These are phyloP conservation scores for Neurospora discreta DNA, from an alignment of 495 filamentous ascomycete genomes.

Conservation along the genomic window DNA sequence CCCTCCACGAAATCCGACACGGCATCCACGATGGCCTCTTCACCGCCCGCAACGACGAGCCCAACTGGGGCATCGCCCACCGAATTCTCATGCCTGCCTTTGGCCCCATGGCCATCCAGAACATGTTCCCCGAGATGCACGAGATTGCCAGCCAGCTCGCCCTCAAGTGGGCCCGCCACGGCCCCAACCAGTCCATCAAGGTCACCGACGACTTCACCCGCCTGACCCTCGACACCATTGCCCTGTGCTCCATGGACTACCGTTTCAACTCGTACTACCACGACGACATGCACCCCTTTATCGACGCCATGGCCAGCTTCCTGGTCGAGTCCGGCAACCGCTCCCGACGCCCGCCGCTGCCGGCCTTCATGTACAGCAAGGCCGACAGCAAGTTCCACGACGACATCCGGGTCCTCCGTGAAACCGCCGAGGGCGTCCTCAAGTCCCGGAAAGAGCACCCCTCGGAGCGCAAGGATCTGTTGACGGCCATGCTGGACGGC, in stretches of 20 bases:
- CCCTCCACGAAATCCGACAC: slow-evolving; percentile 41
- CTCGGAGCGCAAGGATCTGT: slow-evolving; percentile 52
- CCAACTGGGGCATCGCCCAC: slow-evolving; percentile 63
- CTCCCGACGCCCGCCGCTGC: slow-evolving; percentile 36
- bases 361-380: slow-evolving; percentile 39
- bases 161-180: slow-evolving; percentile 64
- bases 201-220: slow-evolving; percentile 66
- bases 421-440: slow-evolving; percentile 48
- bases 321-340: slow-evolving; percentile 45
- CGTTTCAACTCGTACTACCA: slow-evolving; percentile 69
- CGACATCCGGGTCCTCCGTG: slow-evolving; percentile 46
- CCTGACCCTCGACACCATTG: slow-evolving; percentile 61
- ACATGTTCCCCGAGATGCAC: slow-evolving; percentile 68
- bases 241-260: slow-evolving; percentile 60
- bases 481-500: slow-evolving; percentile 59
- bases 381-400: slow-evolving; percentile 45
- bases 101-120: slow-evolving; percentile 56
- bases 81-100: slow-evolving; percentile 57
- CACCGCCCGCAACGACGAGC: slow-evolving; percentile 49
- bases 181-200: slow-evolving; percentile 41
- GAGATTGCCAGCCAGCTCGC: slow-evolving; percentile 61
- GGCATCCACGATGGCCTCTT: slow-evolving; percentile 58
- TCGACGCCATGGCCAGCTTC: slow-evolving; percentile 51
- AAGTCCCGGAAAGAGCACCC: slow-evolving; percentile 45
- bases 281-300: slow-evolving; percentile 55